Base-by-base conservation (phyloP, 495 filamentous ascomycete genomes). In the Penicillium subrubescens region DNA sequence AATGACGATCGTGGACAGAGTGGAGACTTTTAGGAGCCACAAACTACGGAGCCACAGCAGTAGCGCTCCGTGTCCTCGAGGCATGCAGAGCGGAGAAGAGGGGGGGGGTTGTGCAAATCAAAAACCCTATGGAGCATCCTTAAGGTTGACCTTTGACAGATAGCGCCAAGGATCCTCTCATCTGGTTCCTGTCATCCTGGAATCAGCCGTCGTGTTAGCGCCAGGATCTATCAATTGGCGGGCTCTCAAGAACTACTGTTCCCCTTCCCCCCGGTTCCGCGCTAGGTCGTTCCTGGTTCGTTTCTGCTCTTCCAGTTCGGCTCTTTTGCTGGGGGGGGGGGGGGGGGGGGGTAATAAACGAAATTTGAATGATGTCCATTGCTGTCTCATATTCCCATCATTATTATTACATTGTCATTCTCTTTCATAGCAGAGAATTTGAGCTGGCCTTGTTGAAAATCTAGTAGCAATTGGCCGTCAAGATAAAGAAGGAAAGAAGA, bases 1-100 rank as follows among this genome's bases (percentile, higher is more conserved):
- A 75, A 69, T 73, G 77, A 77, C 77, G 77, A 80, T 80, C 77
- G 75, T 77, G 73, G 74, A 61, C 60, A 56, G 51, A 65, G 76
- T 76, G 75, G 74, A 65, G 68, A 72, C 71, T 34, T 19, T 10
- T 3, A 58, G 65, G 68, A 76, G 65, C 73, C 73, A 76, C 72
- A 73, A 75, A 73, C 73, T 75, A 72, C 67, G 63, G 65, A 70
- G 58, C 63, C 66, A 65, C 48, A 46, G 37, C 48, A 44, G 39
- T 44, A 25, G 35, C 21, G 56, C 56, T 53, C 35, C 56, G 64
- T 62, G 51, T 46, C 67, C 65, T 64, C 60, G 59, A 70, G 71
- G 67, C 67, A 74, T 73, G 65, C 67, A 68, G 66, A 71, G 67
- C 58, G 66, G 65, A 67, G 54, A 66, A 67, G 66, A 67, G 65